Percentiles rank a stretch among this genome's conserved stretches.
Evolutionary conservation across 2,329 filamentous ascomycete species (phyloP).

Genomic region (Paracorniculantispora psalliotae): DNA sequence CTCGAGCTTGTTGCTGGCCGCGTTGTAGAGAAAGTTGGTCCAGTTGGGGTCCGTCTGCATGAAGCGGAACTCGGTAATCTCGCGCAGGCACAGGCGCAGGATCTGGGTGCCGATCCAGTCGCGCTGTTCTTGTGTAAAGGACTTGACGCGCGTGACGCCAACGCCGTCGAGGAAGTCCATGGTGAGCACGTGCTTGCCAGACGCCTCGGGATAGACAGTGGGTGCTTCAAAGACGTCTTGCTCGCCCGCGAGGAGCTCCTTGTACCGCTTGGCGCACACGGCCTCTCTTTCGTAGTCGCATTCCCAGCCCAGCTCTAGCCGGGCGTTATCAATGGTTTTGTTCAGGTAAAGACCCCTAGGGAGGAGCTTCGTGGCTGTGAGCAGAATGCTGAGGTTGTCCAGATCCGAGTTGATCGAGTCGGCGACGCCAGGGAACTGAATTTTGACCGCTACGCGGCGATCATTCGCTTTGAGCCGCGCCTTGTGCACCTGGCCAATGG

Average conservation of each 20-base stretch:
- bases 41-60: conserved; percentile 99
- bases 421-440: conserved; percentile 95
- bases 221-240: conserved; percentile 73
- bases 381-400: conserved; percentile 83
- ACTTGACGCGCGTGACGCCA: conserved; percentile 74
- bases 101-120: conserved; percentile 98
- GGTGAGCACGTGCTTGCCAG: conserved; percentile 80
- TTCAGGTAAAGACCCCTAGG: conserved; percentile 91
- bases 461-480: conserved; percentile 73
- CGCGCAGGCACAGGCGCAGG: conserved; percentile 82
- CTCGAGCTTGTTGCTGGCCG: conserved; percentile 66
- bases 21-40: conserved; percentile 97
- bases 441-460: conserved; percentile 82
- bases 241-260: conserved; percentile 62
- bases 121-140: conserved; percentile 74
- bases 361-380: conserved; percentile 83
- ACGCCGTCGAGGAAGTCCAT: conserved; percentile 87
- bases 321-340: conserved; percentile 94
- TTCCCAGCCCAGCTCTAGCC: conserved; percentile 90
- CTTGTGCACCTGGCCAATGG: conserved; percentile 92
- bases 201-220: conserved; percentile 70
- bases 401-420: conserved; percentile 95
- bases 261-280: conserved; percentile 71
- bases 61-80: conserved; percentile 91
- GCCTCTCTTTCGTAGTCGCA: conserved; percentile 93